These are phyloP conservation scores for Chlorella vulgaris DNA, from an alignment of 139 green algal genomes.

Conservation along the genomic window DNA sequence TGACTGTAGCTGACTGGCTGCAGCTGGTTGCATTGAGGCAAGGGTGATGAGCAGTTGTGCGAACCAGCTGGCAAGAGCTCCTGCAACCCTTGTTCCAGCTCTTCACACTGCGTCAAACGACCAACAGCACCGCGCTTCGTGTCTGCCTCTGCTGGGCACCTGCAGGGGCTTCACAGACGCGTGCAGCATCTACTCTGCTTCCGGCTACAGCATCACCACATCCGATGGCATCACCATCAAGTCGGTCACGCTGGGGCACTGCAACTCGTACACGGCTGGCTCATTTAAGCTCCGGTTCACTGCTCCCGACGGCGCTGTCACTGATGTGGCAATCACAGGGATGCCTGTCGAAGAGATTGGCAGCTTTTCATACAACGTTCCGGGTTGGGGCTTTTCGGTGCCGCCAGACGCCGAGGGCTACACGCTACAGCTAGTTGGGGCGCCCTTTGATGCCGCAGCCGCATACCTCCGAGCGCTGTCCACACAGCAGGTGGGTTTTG, in stretches of 20 bases:
- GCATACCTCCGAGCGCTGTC: not conserved
- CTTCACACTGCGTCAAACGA: too few species aligned
- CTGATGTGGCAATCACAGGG: not conserved
- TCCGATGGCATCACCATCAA: not conserved
- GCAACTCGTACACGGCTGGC: not conserved
- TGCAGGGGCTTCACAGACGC: not conserved
- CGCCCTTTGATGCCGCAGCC: not conserved
- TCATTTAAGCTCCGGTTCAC: not conserved
- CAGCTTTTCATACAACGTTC: not conserved
- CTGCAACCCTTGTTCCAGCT: too few species aligned
- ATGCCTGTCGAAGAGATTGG: not conserved
- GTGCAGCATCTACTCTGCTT: not conserved
- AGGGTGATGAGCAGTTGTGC: too few species aligned
- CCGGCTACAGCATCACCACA: not conserved
- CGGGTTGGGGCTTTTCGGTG: not conserved
- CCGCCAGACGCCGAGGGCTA: not conserved
- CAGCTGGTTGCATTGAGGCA: too few species aligned
- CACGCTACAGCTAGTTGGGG: not conserved
- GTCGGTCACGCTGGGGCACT: not conserved
- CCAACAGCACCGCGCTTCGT: too few species aligned
- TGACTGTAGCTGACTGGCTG: too few species aligned
- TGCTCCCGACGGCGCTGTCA: not conserved
- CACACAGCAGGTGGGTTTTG: not conserved
- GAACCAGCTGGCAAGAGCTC: too few species aligned
- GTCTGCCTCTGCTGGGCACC: too few species aligned